Evolutionary conservation across 257 asterid species (phyloP).

Genomic region (Fraxinus quadrangulata): DNA sequence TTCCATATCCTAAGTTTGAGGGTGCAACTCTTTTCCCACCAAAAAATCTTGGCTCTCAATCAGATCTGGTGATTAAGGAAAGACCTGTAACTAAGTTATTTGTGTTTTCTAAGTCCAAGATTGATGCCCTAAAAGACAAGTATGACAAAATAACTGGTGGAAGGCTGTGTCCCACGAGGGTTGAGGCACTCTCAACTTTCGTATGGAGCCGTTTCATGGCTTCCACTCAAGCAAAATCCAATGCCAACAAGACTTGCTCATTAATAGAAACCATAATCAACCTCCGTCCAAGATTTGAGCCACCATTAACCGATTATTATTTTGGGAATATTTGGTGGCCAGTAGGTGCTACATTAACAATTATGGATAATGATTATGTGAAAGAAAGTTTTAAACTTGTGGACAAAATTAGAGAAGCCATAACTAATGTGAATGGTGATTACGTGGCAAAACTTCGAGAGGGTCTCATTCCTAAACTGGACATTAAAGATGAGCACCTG

Average conservation of each 20-base stretch:
- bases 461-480: background rate
- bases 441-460: slow-evolving; percentile 25
- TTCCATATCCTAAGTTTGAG: slow-evolving; percentile 33
- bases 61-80: slow-evolving; percentile 26
- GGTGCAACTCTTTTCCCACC: slow-evolving; percentile 46
- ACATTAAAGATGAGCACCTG: slow-evolving; percentile 6
- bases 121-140: slow-evolving; percentile 32
- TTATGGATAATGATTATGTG: background rate
- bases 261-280: slow-evolving; percentile 37
- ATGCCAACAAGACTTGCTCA: slow-evolving; percentile 25
- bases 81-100: slow-evolving; percentile 34
- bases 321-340: slow-evolving; percentile 30
- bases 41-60: slow-evolving; percentile 25
- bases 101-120: slow-evolving; percentile 34
- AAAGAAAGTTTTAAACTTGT: slow-evolving; percentile 10
- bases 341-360: slow-evolving; percentile 22
- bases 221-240: slow-evolving; percentile 18
- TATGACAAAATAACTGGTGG: slow-evolving; percentile 17
- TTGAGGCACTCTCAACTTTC: slow-evolving; percentile 49
- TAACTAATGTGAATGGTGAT: slow-evolving; percentile 15
- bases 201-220: slow-evolving; percentile 43
- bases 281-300: slow-evolving; percentile 32
- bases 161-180: slow-evolving; percentile 30
- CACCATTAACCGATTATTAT: slow-evolving; percentile 28
- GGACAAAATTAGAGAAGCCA: slow-evolving; percentile 34